A percentile compares a stretch with the other conserved stretches of the same genome.
These are phyloP conservation scores for Aspergillus ellipticus DNA, from an alignment of 495 filamentous ascomycete genomes.

Conservation along the genomic window DNA sequence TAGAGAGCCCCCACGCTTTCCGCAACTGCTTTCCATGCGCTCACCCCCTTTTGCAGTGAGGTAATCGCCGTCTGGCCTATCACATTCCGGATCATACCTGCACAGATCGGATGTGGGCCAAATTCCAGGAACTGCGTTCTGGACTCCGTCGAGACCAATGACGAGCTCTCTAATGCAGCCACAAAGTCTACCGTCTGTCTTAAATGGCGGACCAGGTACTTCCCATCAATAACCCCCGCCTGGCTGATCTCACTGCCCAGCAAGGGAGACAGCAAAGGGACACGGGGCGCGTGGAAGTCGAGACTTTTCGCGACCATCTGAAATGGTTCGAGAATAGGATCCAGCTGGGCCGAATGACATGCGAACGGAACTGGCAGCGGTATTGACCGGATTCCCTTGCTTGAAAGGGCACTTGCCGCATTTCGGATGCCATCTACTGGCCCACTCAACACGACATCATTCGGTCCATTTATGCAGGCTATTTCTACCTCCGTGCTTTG, in stretches of 20 bases:
- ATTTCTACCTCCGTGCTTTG: constrained; percentile 32
- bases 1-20: constrained; percentile 51
- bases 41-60: constrained; percentile 32
- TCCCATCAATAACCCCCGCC: constrained; percentile 12
- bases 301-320: constrained; percentile 31
- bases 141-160: constrained; percentile 13
- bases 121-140: constrained; percentile 32
- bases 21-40: constrained; percentile 53
- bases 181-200: constrained; percentile 25
- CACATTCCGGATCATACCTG: constrained; percentile 16
- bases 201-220: constrained; percentile 17
- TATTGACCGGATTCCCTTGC: constrained; percentile 21
- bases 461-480: constrained; percentile 60
- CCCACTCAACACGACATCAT: constrained; percentile 60
- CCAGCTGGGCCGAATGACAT: constrained; percentile 52
- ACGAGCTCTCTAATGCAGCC: constrained; percentile 16
- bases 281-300: constrained; percentile 21
- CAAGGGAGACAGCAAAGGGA: constrained; percentile 25
- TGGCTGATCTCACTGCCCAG: constrained; percentile 12
- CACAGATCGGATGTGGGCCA: constrained; percentile 30
- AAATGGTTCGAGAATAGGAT: constrained; percentile 46
- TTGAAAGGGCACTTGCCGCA: constrained; percentile 2
- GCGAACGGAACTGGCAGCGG: constrained; percentile 48
- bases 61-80: constrained; percentile 39
- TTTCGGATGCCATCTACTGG: constrained; percentile 28